Evolutionary conservation across 2,329 filamentous ascomycete species (phyloP), one percentile per base, ranked within the genome.

Genomic region (Colletotrichum orchidophilum): DNA sequence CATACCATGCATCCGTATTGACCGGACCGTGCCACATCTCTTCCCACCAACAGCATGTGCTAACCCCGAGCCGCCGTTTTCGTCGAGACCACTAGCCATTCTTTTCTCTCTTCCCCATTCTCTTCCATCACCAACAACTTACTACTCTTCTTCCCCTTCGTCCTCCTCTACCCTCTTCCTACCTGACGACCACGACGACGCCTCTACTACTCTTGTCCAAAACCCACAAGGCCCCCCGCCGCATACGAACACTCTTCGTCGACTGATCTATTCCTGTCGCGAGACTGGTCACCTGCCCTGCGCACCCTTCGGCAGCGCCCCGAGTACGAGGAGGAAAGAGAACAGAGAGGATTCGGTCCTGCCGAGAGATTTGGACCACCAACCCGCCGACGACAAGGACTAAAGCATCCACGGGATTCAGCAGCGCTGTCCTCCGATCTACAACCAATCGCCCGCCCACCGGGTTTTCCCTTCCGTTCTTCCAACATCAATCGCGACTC

Each of bases 381-480:
- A 31, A 21, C 58, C 53, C 67, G 66, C 63, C 70, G 53, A 73
- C 59, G 54, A 60, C 63, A 26, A 61, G 59, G 42, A 69, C 31
- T 29, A 35, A 67, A 66, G 7, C 68, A 72, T 71, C 72, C 64
- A 74, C 75, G 81, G 85, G 85, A 87, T 87, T 82, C 85, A 87
- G 85, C 85, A 85, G 85, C 76, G 85, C 85, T 87, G 85, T 86
- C 84, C 84, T 80, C 73, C 74, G 69, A 73, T 74, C 74, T 63
- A 59, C 39, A 49, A 67, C 31, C 72, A 70, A 73, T 72, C 50
- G 29, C 55, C 66, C 24, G 24, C 64, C 27, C 21, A 57, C 18
- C 49, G 27, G 42, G 33, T 18, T 49, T 33, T 33, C 15, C 59
- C 33, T 77, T 74, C 64, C 67, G 50, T 69, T 69, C 58, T 59